Evolutionary conservation across 768 basidiomycete genomes (phyloP), one percentile per base, ranked within the genome.

Genomic region (Lactarius sanguifluus): DNA sequence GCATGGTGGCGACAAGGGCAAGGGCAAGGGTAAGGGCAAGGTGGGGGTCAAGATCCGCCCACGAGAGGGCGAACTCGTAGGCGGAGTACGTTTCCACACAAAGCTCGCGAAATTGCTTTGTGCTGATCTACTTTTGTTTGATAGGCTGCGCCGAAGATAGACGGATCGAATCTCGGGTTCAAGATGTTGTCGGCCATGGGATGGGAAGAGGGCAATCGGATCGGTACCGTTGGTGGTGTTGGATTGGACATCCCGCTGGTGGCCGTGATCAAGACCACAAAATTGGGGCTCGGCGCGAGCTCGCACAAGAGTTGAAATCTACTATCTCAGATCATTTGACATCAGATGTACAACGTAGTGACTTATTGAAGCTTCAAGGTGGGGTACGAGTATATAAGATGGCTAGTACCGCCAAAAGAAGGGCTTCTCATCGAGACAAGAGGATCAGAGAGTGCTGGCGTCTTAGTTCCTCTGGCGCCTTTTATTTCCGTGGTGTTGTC

Each of bases 151-250:
- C 91, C 91, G 2, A 93, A 88, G 78, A 89, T 98, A 62, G 88
- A 84, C 16, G 80, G 84, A 69, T 79, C 85, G 2, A 98, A 98
- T 71, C 73, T 95, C 59, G 96, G 96, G 0, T 97, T 96, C 79
- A 85, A 78, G 78, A 85, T 98, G 86, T 75, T 98, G 69, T 86
- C 88, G 18, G 80, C 83, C 67, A 97, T 98, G 96, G 96, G 96
- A 50, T 96, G 94, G 94, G 75, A 84, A 3, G 91, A 94, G 71
- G 94, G 94, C 0, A 82, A 86, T 50, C 79, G 83, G 15, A 94
- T 96, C 71, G 94, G 94, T 5, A 70, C 77, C 2, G 77, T 75
- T 1, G 80, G 83, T 0, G 92, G 92, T 0, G 50, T 12, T 15
- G 25, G 65, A 38, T 76, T 96, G 62, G 87, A 89, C 30, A 85